Evolutionary conservation across 1,284 basidiomycete species (phyloP).

Genomic region (Leccinum ponderosum): DNA sequence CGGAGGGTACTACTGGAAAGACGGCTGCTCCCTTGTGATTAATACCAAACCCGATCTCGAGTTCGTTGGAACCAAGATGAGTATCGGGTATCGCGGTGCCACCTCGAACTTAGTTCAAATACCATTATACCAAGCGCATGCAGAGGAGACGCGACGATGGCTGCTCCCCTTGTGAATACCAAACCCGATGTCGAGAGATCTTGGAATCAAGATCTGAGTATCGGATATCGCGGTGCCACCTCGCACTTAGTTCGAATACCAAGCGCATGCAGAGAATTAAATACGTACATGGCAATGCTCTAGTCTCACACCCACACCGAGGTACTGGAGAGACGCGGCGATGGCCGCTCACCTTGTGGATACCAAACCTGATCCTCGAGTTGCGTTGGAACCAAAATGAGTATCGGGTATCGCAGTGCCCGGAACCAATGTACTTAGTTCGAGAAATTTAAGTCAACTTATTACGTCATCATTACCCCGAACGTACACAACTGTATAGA

Average conservation of each 20-base stretch:
- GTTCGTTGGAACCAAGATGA: constrained; percentile 49
- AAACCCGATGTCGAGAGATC: constrained; percentile 74
- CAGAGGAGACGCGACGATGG: constrained; percentile 56
- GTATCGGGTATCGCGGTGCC: constrained; percentile 68
- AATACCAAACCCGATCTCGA: constrained; percentile 86
- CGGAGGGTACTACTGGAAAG: constrained; percentile 56
- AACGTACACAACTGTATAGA: no score
- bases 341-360: no score
- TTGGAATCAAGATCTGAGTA: constrained; percentile 57
- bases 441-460: no score
- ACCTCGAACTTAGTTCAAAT: constrained; percentile 49
- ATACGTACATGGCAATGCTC: constrained; percentile 83
- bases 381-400: no score
- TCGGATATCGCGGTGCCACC: constrained; percentile 75
- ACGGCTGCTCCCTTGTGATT: constrained; percentile 87
- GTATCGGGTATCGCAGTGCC: no score
- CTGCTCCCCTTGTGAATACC: constrained; percentile 95
- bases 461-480: no score
- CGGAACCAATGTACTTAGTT: no score
- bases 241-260: constrained; percentile 27
- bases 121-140: no score
- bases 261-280: neutral
- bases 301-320: constrained; percentile 69
- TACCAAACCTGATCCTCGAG: no score
- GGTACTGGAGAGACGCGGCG: no score